Evolutionary conservation across 108 stramenopile genomes (phyloP).

Genomic region (Aurantiochytrium sp.): DNA sequence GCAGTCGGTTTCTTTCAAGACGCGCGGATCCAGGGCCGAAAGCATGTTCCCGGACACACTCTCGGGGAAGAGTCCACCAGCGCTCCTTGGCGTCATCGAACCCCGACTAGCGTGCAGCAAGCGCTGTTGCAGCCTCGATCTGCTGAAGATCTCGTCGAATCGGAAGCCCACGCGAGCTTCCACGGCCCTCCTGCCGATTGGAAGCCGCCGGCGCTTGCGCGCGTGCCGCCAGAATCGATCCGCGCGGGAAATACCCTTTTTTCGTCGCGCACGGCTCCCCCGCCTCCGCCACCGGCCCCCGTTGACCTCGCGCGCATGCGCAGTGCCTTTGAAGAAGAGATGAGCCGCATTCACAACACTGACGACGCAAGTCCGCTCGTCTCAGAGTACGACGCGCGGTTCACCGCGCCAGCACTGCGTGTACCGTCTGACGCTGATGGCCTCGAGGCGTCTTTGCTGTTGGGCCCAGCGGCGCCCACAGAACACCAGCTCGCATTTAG

Average conservation of each 20-base stretch:
- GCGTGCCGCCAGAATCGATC: neutral
- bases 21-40: neutral
- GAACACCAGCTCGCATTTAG: neutral
- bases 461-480: neutral
- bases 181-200: neutral
- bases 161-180: neutral
- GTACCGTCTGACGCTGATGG: too few species aligned
- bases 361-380: neutral
- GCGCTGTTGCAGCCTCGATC: too few species aligned
- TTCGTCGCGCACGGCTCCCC: neutral
- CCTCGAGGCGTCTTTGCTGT: neutral
- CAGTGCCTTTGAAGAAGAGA: neutral
- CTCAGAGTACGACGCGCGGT: neutral
- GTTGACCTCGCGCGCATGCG: neutral
- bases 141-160: neutral
- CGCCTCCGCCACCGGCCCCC: neutral
- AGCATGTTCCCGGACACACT: neutral
- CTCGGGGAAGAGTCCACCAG: neutral
- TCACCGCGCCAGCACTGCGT: neutral
- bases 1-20: neutral
- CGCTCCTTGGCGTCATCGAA: neutral
- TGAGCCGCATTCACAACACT: neutral
- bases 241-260: neutral
- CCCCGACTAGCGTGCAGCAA: too few species aligned
- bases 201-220: neutral